Evolutionary conservation across 495 filamentous ascomycete genomes (phyloP), one percentile per base, ranked within the genome.

Genomic region (Hyaloscypha variabilis): DNA sequence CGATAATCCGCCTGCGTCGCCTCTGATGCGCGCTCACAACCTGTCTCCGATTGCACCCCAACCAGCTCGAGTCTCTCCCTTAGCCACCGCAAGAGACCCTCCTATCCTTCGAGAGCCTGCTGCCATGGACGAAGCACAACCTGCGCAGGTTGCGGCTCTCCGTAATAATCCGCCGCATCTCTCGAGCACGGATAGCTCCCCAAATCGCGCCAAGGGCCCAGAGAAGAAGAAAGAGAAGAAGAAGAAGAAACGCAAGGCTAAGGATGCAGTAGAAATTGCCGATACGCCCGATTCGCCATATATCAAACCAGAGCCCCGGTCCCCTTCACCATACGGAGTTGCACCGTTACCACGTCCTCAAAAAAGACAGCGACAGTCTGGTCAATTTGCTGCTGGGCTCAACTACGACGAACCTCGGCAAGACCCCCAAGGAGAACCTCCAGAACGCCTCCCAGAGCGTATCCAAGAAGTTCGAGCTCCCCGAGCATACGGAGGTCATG

Each of bases 231-330:
- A 78, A 57, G 69, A 56, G 59, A 68, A 61, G 21, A 59, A 59
- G 34, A 31, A 57, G 26, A 42, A 63, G 72, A 71, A 31, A 62
- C 78, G 78, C 55, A 83, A 80, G 63, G 85, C 82, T 67, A 83
- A 79, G 65, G 81, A 81, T 39, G 83, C 81, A 68, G 81, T 77
- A 70, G 62, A 71, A 4, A 55, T 19, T 50, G 69, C 72, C 74
- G 69, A 74, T 67, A 69, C 74, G 67, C 67, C 81, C 76, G 76
- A 69, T 14, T 82, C 80, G 28, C 82, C 90, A 8, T 85, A 85
- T 70, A 93, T 97, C 72, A 97, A 97, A 72, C 84, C 90, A 66
- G 94, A 97, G 74, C 93, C 93, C 8, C 82, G 89, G 14, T 97
- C 93, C 1, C 91, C 91, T 2, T 92, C 91, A 23, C 91, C 90